Evolutionary conservation across 148 eudicot genomes (phyloP), one percentile per base, ranked within the genome.

Genomic region (Arbutus unedo): DNA sequence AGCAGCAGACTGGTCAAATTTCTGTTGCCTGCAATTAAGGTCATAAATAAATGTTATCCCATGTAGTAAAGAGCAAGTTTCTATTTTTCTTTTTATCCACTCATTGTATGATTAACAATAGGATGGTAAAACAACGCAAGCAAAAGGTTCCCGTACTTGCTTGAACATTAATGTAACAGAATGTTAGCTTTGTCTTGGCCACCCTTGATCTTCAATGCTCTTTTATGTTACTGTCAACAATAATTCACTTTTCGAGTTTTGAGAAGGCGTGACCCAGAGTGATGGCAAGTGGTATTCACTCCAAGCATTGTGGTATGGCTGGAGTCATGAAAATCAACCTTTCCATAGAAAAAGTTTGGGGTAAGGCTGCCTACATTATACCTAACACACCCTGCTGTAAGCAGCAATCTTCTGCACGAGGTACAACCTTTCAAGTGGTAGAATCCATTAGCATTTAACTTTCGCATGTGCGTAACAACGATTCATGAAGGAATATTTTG

Each of bases 1-100:
- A 59, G 90, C 88, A 81, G 98, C 94, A 51, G 98, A 93, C 62
- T 93, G 79, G 11, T 91, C 96, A 85, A 90, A 96, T 60, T 96
- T 90, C 85, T 93, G 88, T 86, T 93, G 95, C 89, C 98, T 96
- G 90, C 81, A 88, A 83, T 60, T 60, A 74, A 31, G 19, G 18
- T 81, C 19, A 70, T 70, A 81, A 19, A 50, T 10, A 8, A 80
- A 38, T 5, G 31, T 81, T 81, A 45, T 68, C 48, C 76, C 55
- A 68, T 13, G 5, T 18, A 48, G 14, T 3, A 18, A 14, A 51
- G 49, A 41, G 38, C n/a, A 43, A 18, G 23, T 25, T 38, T n/a
- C 21, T 0, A 50, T 8, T 18, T 16, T 38, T 19, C 10, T 8
- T 80, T 7, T 38, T 2, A 10, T 16, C 53, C 38, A 11, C 55